A percentile compares a stretch with the other conserved stretches of the same genome.
Evolutionary conservation across 768 basidiomycete genomes (phyloP).

Genomic region (Russula emetica): DNA sequence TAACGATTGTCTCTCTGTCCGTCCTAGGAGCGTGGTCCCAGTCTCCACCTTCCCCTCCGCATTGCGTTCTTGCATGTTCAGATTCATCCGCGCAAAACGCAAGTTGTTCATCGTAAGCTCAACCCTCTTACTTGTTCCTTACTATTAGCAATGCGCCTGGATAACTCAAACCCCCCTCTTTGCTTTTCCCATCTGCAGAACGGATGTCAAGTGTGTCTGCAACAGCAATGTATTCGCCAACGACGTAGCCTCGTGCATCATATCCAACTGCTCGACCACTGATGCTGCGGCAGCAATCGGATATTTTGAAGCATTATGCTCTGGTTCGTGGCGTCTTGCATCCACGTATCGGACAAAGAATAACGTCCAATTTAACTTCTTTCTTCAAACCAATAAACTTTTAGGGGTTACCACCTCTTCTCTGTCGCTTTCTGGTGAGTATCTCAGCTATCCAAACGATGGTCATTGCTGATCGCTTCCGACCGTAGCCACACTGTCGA

Average conservation of each 20-base stretch:
- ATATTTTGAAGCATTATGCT: background rate
- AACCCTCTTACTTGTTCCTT: background rate
- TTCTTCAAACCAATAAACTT: background rate
- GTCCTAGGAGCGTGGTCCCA: background rate
- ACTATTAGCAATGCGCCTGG: background rate
- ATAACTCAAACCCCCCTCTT: background rate
- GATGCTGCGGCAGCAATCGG: background rate
- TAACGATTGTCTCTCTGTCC: background rate
- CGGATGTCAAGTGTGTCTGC: conserved; percentile 1
- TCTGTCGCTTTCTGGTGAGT: background rate
- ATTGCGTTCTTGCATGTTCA: background rate
- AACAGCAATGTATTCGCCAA: background rate
- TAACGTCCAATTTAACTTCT: no score
- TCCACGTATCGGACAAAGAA: no score
- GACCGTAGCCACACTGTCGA: no score
- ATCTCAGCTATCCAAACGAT: background rate
- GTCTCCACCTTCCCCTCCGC: background rate
- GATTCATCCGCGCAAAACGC: background rate
- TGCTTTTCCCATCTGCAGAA: background rate
- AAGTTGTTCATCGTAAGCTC: background rate
- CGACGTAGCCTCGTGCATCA: background rate
- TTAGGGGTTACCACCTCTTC: background rate
- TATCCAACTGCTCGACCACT: background rate
- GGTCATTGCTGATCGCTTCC: background rate
- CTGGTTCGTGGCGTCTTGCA: background rate